These are phyloP conservation scores for Heracleum sosnowskyi DNA, from an alignment of 129 eudicot genomes.

Conservation along the genomic window DNA sequence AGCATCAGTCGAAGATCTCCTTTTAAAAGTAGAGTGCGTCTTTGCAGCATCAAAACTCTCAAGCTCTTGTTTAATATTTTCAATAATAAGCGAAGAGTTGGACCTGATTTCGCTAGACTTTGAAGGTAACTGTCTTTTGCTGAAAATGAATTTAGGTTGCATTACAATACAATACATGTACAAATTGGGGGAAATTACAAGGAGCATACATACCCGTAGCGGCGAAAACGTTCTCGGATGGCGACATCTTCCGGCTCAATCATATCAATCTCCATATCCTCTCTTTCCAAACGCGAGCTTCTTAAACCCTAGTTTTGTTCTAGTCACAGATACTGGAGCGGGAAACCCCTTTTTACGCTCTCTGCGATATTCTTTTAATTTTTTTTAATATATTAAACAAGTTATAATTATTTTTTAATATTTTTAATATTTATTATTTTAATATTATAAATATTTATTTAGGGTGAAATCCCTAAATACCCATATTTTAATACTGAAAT, in stretches of 20 bases:
- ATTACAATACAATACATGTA: too few relatives aligned
- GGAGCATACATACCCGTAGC: conserved; percentile 56
- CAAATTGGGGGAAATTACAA: neutral
- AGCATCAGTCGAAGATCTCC: conserved; percentile 49
- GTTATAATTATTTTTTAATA: too few relatives aligned
- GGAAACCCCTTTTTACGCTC: too few relatives aligned
- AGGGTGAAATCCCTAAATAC: too few relatives aligned
- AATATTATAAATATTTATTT: too few relatives aligned
- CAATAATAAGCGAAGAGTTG: conserved; percentile 78
- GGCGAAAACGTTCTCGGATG: conserved; percentile 65
- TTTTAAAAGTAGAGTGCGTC: conserved; percentile 43
- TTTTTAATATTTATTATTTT: too few relatives aligned
- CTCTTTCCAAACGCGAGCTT: neutral
- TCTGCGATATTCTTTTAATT: too few relatives aligned
- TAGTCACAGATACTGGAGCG: too few relatives aligned
- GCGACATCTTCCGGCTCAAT: conserved; percentile 64
- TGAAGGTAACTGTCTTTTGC: conserved; percentile 59
- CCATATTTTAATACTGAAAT: too few relatives aligned
- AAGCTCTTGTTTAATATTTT: conserved; percentile 65
- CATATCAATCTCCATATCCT: conserved; percentile 61
- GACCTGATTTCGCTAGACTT: conserved; percentile 41
- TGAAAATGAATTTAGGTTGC: conserved; percentile 10
- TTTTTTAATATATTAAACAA: too few relatives aligned
- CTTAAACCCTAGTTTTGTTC: conserved; percentile 20
- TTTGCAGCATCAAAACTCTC: conserved; percentile 41